Percentiles rank a stretch among this genome's conserved stretches.
Conservation (phyloP, 2,329 filamentous ascomycete genomes). For the Nigrospora sphaerica region DNA sequence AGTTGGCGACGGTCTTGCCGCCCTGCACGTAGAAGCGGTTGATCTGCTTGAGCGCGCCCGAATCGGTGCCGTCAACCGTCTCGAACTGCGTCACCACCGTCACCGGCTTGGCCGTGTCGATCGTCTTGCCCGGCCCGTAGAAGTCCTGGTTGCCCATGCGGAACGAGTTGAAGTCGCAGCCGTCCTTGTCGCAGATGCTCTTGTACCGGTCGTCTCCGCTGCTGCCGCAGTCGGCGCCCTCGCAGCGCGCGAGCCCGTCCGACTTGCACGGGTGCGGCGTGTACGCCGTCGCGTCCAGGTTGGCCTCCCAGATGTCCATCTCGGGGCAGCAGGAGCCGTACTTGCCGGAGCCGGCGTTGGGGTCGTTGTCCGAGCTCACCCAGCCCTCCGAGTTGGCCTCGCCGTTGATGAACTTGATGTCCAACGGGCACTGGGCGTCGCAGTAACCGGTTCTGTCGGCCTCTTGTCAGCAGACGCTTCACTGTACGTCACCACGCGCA, state of each 20-base stretch:
- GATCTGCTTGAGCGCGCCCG: slow-evolving; percentile 1
- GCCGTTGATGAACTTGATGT: slow-evolving; percentile 47
- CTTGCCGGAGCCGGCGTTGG: slow-evolving; percentile 41
- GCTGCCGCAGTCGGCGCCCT: slow-evolving; percentile 37
- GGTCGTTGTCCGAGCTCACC: slow-evolving; percentile 39
- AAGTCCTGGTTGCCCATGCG: slow-evolving; percentile 54
- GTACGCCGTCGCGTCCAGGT: slow-evolving; percentile 51
- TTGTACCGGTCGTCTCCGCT: slow-evolving; percentile 43
- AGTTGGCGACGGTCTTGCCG: not conserved
- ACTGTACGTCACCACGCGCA: too few species aligned
- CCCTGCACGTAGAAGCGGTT: slow-evolving; percentile 3
- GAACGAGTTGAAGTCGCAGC: slow-evolving; percentile 63
- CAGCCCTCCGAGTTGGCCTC: slow-evolving; percentile 42
- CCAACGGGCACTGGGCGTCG: slow-evolving; percentile 39
- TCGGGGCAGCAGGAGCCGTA: slow-evolving; percentile 51
- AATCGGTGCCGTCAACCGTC: not conserved
- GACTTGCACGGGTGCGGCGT: slow-evolving; percentile 55
- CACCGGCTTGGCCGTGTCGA: slow-evolving; percentile 50
- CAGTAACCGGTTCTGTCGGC: slow-evolving; percentile 41
- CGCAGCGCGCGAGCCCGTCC: slow-evolving; percentile 40
- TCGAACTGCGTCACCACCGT: slow-evolving; percentile 24
- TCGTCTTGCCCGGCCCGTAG: slow-evolving; percentile 49
- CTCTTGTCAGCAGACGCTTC: too few species aligned
- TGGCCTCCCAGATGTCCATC: slow-evolving; percentile 58
- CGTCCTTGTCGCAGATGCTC: slow-evolving; percentile 56